Evolutionary conservation across 176 grass and related monocot species (phyloP).

Genomic region (Puccinellia tenuiflora): DNA sequence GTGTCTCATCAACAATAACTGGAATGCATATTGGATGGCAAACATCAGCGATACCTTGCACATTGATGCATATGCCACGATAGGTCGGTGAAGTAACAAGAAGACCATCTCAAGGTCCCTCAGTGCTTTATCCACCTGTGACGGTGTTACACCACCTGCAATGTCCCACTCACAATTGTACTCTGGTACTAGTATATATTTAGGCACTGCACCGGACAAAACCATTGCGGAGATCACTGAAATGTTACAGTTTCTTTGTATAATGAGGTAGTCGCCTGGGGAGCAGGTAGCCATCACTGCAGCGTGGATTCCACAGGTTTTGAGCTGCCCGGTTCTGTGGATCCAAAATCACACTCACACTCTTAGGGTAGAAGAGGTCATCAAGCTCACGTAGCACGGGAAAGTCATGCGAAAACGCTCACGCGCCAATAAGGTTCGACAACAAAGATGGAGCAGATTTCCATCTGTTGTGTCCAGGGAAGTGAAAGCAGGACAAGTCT

Average conservation of each 20-base stretch:
- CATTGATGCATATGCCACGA: slow-evolving; percentile 82
- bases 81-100: slow-evolving; percentile 84
- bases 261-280: slow-evolving; percentile 47
- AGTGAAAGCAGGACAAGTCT: slow-evolving; percentile 78
- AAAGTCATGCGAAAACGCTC: slow-evolving; percentile 55
- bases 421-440: slow-evolving; percentile 35
- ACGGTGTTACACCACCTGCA: slow-evolving; percentile 47
- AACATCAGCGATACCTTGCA: slow-evolving; percentile 44
- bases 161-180: slow-evolving; percentile 78
- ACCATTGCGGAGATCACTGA: slow-evolving; percentile 77
- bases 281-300: slow-evolving; percentile 85
- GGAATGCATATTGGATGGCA: slow-evolving; percentile 56
- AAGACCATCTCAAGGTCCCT: slow-evolving; percentile 61
- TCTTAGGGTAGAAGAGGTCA: slow-evolving; percentile 77
- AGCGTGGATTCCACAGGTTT: slow-evolving; percentile 82
- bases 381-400: slow-evolving; percentile 77
- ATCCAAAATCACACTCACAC: slow-evolving; percentile 71
- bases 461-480: slow-evolving; percentile 81
- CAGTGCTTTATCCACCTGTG: slow-evolving; percentile 51
- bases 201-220: slow-evolving; percentile 59
- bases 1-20: slow-evolving; percentile 80
- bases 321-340: slow-evolving; percentile 50
- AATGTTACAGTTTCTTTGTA: slow-evolving; percentile 79
- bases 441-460: slow-evolving; percentile 51
- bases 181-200: slow-evolving; percentile 78